Base-by-base conservation (phyloP, 257 asterid species). In the Paulownia fortunei region DNA sequence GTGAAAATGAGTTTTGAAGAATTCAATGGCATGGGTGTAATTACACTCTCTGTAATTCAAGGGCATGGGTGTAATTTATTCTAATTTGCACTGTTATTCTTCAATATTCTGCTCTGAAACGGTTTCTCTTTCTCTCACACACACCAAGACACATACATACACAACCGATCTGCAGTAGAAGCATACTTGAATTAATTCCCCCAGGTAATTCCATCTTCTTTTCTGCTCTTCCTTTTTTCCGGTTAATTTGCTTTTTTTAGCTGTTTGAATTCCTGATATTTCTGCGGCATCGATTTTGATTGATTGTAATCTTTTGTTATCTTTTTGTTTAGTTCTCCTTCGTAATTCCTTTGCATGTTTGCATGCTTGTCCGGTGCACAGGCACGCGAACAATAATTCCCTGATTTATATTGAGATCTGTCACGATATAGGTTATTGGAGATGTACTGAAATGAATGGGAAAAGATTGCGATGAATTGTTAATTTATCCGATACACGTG, bases 321-420 rank as follows among this genome's bases (percentile, higher is more conserved):
- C 13, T 3, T 19, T 3, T 75, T 39, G 26, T 19, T 63, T 56
- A 21, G 63, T 54, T 39, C 34, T 71, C 42, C 47, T 23, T 52
- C 52, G 41, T 15, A 60, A 49, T 66, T 59, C 18, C 34, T 54
- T 19, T 27, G 80, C 62, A 21, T 73, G 65, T 69, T 76, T 26
- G 44, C 44, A 26, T 69, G 62, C 59, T 63, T 64, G 39, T 59
- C 41, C 68, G 46, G 24, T 37, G 73, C 76, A 56, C 62, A 44
- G 56, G 44, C 30, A 62, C 73, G 24, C 63, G 61, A 34, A 21
- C 10, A 42, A 34, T 16, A 49, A 39, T 58, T 62, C 74, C 63
- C 69, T 16, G 55, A 36, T 69, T 64, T 76, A 12, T 44, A 0
- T 47, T 73, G 69, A 72, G 88, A 82, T 85, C 88, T 54, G 76